Evolutionary conservation across 441 rosid species (phyloP).

Genomic region (Lagerstroemia fauriei): DNA sequence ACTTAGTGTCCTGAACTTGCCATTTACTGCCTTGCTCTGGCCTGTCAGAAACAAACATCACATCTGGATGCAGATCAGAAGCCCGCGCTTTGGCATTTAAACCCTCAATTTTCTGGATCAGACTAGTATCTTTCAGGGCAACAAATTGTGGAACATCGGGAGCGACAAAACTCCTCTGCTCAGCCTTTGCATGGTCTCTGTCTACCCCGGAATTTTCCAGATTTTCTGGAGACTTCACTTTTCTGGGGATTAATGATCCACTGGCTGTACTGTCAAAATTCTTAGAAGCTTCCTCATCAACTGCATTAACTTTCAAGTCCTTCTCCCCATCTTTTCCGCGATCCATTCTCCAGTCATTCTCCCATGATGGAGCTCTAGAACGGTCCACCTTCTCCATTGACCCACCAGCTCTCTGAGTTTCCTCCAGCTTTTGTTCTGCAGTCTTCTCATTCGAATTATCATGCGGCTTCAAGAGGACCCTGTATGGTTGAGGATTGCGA

Average conservation of each 20-base stretch:
- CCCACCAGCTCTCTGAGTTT: conserved; percentile 29
- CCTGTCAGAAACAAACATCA: conserved; percentile 19
- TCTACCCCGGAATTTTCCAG: conserved; percentile 39
- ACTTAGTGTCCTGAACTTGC: conserved; percentile 25
- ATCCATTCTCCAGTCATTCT: conserved; percentile 52
- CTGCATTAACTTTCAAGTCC: conserved; percentile 35
- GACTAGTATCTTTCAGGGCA: conserved; percentile 54
- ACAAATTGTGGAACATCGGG: conserved; percentile 34
- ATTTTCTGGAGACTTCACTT: conserved; percentile 43
- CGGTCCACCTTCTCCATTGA: conserved; percentile 47
- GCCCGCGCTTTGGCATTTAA: conserved; percentile 41
- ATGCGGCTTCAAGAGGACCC: conserved; percentile 76
- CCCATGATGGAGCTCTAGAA: conserved; percentile 45
- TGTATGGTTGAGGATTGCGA: conserved; percentile 59
- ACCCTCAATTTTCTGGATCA: conserved; percentile 86
- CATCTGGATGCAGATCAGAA: conserved; percentile 27
- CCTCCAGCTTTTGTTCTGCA: conserved; percentile 54
- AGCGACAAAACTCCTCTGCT: conserved; percentile 26
- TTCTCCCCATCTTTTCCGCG: conserved; percentile 37
- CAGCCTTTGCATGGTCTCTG: conserved; percentile 38
- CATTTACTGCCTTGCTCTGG: conserved; percentile 10
- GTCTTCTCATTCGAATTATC: conserved; percentile 61
- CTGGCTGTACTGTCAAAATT: conserved; percentile 36
- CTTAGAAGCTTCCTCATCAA: conserved; percentile 41
- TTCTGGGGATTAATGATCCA: conserved; percentile 31